Base-by-base conservation (phyloP, 2,329 filamentous ascomycete genomes). In the Epichloe hybrida region DNA sequence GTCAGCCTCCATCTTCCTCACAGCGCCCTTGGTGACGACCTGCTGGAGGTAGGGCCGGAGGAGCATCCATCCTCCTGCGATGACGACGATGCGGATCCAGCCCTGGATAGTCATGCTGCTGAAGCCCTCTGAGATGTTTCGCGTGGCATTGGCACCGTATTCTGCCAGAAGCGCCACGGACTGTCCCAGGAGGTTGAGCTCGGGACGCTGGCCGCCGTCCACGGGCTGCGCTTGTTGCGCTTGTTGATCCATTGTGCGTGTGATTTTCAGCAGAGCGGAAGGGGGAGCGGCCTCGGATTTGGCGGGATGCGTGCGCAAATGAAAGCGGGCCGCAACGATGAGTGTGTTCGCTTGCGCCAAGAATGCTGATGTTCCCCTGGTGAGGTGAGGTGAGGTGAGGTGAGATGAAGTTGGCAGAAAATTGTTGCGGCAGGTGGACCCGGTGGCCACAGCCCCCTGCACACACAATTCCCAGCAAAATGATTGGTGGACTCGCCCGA, bases 41-140 rank as follows among this genome's bases (percentile, higher is more conserved):
- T 83, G 84, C 60, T 90, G 74, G 48, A 90, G 66, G 64, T 88
- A 88, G 0, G 86, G 86, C 1, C 88, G 81, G 23, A 88, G 60
- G 49, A 93, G 75, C 56, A 82, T 63, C 70, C 91, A 94, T 50
- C 79, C 82, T 59, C 87, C 79, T 20, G 88, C 77, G 54, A 88
- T 77, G 57, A 81, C 74, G 57, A 88, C 67, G 52, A 93, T 74
- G 46, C 87, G 84, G 59, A 93, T 74, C 72, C 75, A 81, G 41
- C 74, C 69, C 57, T 79, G 67, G 11, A 64, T 59, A 1, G 72
- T 69, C 71, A 82, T 74, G 54, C 66, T 69, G 54, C 67, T 65
- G 55, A 83, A 71, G 23, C 73, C 70, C 35, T 67, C 60, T 50
- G 65, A 60, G 17, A 80, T 50, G 62, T 82, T 82, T 64, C 66